Conservation (phyloP, 306 rosid genomes). For the Macrotyloma uniflorum region DNA sequence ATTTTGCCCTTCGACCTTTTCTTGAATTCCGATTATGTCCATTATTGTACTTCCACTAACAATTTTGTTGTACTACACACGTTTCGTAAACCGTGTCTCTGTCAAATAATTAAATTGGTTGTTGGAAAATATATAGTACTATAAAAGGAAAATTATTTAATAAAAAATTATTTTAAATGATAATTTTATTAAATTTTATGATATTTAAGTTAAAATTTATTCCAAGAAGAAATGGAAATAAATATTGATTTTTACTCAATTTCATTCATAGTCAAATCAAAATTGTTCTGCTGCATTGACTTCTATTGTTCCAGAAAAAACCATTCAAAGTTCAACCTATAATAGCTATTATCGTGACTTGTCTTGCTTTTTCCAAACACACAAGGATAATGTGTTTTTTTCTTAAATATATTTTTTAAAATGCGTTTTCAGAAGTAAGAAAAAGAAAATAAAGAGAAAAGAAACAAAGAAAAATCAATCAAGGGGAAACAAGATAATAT, state of each 20-base stretch:
- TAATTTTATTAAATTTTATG: no score
- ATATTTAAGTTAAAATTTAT: no score
- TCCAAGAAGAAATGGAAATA: no score
- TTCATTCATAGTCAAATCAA: neutral
- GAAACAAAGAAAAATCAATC: neutral
- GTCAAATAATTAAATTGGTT: no score
- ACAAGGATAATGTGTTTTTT: no score
- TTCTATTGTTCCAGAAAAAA: neutral
- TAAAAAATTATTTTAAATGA: no score
- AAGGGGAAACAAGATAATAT: no score
- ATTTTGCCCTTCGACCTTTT: neutral
- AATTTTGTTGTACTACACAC: neutral
- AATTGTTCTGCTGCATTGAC: neutral
- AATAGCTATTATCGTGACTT: no score
- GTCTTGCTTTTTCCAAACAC: no score
- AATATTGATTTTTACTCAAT: no score
- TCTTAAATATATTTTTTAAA: neutral
- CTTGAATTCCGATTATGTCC: neutral
- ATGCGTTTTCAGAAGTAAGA: neutral
- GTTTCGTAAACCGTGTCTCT: neutral
- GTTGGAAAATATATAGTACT: neutral
- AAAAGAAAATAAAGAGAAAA: neutral
- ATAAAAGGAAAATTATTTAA: no score
- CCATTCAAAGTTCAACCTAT: neutral
- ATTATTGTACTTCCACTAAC: neutral